Evolutionary conservation across 176 grass and related monocot genomes (phyloP), one percentile per base, ranked within the genome.

Genomic region (Elaeis guineensis): DNA sequence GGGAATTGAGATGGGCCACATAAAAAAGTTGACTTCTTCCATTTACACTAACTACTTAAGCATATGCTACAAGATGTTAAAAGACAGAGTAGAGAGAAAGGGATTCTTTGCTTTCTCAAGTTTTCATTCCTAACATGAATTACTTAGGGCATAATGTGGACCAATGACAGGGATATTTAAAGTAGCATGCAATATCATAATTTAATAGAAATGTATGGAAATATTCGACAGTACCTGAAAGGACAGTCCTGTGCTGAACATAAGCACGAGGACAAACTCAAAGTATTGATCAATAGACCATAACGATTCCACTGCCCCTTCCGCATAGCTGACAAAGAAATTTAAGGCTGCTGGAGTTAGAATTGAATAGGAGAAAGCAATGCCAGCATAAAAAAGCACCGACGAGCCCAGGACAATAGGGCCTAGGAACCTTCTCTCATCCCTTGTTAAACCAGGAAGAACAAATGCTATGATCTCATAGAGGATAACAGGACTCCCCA

Each of bases 281-380:
- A 97, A 97, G 62, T 92, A 97, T 65, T 97, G 87, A 30, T 97
- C 93, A 57, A 97, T 97, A 5, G 93, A 97, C 93, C 93, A 97
- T 16, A 97, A 30, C 0, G 87, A 97, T 80, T 97, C 93, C 8
- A 92, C 93, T n/a, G 93, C 93, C 44, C 93, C 93, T 21, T 97
- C 87, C 0, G 93, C 93, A 65, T 97, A 97, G 74, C 80, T 97
- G 57, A 97, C 87, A 4, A 97, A 97, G 73, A 97, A 97, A 64
- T 88, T 91, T 63, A 97, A 78, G 39, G 93, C 93, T 61, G 93
- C 93, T 54, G 93, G 93, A 58, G 73, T 71, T 59, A 97, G 84
- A 77, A 97, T 73, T 2, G 72, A 69, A 58, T 97, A 97, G 69
- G 93, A 97, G 87, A 97, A 97, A 51, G 70, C 71, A 74, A 97